A percentile compares a stretch with the other conserved stretches of the same genome.
Evolutionary conservation across 2,329 filamentous ascomycete species (phyloP).

Genomic region (Ophiostoma sp.): DNA sequence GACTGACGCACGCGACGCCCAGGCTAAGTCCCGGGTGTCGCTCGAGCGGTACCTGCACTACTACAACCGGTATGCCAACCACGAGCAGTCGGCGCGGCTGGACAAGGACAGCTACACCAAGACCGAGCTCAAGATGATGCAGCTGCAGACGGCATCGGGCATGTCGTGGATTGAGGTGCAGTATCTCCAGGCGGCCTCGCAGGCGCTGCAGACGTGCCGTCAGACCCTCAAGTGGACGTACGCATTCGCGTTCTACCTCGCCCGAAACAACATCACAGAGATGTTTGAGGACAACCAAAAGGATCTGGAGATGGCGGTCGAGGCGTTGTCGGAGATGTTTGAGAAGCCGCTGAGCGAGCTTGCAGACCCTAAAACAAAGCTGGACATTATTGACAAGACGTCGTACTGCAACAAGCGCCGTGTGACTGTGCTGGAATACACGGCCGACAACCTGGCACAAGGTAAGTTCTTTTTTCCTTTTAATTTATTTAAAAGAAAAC

Average conservation of each 20-base stretch:
- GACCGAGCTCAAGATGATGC: conserved; percentile 98
- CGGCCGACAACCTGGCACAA: conserved; percentile 83
- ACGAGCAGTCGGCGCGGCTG: conserved; percentile 93
- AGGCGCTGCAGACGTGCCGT: conserved; percentile 91
- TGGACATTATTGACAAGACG: conserved; percentile 98
- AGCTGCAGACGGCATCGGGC: conserved; percentile 84
- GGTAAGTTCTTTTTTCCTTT: conserved; percentile 51
- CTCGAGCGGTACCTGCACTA: conserved; percentile 97
- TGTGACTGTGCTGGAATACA: conserved; percentile 84
- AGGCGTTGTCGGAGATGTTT: conserved; percentile 97
- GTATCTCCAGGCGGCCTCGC: conserved; percentile 87
- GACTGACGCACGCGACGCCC: conserved; percentile 80
- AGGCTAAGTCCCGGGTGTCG: conserved; percentile 83
- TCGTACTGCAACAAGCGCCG: conserved; percentile 91
- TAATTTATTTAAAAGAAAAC: neutral
- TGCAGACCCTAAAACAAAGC: conserved; percentile 81
- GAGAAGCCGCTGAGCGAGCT: conserved; percentile 92
- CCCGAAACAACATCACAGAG: conserved; percentile 87
- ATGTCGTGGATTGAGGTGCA: conserved; percentile 99
- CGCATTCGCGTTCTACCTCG: conserved; percentile 96
- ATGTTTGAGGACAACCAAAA: conserved; percentile 99
- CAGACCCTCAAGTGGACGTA: conserved; percentile 99
- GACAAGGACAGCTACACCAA: conserved; percentile 95
- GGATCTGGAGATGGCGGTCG: conserved; percentile 93
- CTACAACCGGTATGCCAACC: conserved; percentile 98